Conservation (phyloP, 768 basidiomycete genomes). For the Coprinellus micaceus region DNA sequence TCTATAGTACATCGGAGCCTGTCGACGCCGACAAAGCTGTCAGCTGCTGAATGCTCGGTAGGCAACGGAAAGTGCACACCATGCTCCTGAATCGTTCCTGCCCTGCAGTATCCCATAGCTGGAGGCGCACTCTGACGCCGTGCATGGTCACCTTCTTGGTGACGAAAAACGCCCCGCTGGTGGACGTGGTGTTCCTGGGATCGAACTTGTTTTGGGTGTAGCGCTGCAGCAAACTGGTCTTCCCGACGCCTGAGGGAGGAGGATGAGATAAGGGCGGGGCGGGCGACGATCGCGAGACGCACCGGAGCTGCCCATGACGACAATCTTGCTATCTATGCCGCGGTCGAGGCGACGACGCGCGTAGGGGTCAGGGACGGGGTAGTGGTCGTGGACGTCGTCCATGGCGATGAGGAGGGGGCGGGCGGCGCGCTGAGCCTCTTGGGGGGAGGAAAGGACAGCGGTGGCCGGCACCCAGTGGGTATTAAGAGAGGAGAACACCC, state of each 20-base stretch:
- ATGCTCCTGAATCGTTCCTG: constrained; percentile 92
- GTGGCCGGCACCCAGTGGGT: constrained; percentile 35
- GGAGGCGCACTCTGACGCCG: constrained; percentile 80
- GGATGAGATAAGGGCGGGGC: neutral
- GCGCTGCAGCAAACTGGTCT: constrained; percentile 85
- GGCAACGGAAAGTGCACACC: constrained; percentile 43
- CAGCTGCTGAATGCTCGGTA: constrained; percentile 10
- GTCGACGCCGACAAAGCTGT: constrained; percentile 16
- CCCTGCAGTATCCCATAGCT: constrained; percentile 92
- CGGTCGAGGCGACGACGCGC: constrained; percentile 69
- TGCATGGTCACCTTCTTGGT: constrained; percentile 88
- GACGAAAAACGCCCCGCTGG: constrained; percentile 90
- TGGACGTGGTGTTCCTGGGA: constrained; percentile 83
- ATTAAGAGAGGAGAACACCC: neutral
- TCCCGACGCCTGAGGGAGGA: constrained; percentile 69
- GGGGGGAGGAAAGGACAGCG: constrained; percentile 15
- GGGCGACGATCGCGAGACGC: constrained; percentile 11
- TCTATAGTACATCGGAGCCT: constrained; percentile 97
- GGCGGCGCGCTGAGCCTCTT: constrained; percentile 14
- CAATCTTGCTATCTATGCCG: constrained; percentile 91
- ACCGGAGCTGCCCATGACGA: constrained; percentile 84
- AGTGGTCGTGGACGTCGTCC: constrained; percentile 35
- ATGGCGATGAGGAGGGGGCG: constrained; percentile 32
- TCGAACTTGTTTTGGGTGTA: constrained; percentile 91
- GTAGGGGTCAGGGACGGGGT: constrained; percentile 57